Percentiles rank a stretch among this genome's conserved stretches.
Conservation (phyloP, 805 yeast species). For the Cyberlindnera misumaiensis region DNA sequence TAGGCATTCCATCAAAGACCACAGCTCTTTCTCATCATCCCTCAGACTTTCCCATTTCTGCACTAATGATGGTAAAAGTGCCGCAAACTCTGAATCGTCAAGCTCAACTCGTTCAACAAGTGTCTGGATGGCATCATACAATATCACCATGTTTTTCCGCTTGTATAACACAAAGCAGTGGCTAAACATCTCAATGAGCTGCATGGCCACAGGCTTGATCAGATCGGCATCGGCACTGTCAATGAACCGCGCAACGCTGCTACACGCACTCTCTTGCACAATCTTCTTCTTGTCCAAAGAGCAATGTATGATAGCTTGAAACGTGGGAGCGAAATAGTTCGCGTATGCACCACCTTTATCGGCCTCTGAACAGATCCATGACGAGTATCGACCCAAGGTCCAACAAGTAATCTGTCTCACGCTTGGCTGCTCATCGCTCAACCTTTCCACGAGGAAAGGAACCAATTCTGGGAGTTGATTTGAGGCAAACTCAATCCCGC, state of each 20-base stretch:
- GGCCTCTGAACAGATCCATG: conserved; percentile 75
- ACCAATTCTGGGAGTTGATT: conserved; percentile 73
- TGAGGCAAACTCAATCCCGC: conserved; percentile 66
- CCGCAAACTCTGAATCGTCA: conserved; percentile 50
- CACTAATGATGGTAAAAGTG: conserved; percentile 75
- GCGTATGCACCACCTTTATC: conserved; percentile 54
- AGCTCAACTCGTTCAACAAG: conserved; percentile 67
- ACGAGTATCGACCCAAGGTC: conserved; percentile 82
- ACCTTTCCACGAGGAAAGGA: conserved; percentile 77
- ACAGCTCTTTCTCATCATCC: conserved; percentile 78
- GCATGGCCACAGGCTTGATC: conserved; percentile 52
- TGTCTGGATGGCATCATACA: conserved; percentile 89
- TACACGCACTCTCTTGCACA: conserved; percentile 94
- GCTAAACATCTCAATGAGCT: conserved; percentile 62
- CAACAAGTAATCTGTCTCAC: conserved; percentile 94
- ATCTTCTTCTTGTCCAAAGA: conserved; percentile 78
- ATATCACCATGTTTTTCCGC: conserved; percentile 68
- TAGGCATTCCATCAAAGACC: conserved; percentile 92
- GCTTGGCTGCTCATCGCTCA: conserved; percentile 69
- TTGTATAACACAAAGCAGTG: conserved; percentile 74
- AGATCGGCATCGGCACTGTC: conserved; percentile 64
- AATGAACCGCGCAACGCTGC: conserved; percentile 76
- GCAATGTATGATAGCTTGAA: conserved; percentile 68
- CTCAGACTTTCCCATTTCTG: conserved; percentile 68
- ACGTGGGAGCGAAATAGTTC: conserved; percentile 65